phyloP scores from a whole-genome alignment of 331 rosid genomes.

The Rhamnella rubrinervis region DNA sequence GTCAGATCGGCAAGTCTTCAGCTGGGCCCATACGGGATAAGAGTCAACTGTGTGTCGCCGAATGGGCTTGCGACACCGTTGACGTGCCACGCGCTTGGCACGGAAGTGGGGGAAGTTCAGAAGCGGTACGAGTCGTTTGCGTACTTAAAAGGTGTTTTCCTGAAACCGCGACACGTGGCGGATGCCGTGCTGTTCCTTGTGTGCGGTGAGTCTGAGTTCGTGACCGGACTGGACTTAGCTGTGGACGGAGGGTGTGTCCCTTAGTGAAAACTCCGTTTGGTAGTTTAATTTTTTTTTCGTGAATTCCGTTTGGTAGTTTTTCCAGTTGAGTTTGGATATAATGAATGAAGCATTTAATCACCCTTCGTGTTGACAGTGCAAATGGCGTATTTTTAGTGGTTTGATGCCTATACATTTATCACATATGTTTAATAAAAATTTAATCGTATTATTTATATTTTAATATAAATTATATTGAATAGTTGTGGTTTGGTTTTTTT shows the following conservation, averaged over 20 bases:
- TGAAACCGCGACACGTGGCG: slow-evolving; percentile 35
- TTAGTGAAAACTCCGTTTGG: too few species aligned
- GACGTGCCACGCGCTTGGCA: not conserved
- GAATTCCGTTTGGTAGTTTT: too few species aligned
- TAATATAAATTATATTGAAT: too few species aligned
- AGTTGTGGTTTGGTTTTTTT: too few species aligned
- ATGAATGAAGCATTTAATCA: too few species aligned
- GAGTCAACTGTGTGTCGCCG: slow-evolving; percentile 61
- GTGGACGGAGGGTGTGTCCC: slow-evolving; percentile 38
- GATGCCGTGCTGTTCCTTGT: slow-evolving; percentile 52
- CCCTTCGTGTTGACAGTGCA: too few species aligned
- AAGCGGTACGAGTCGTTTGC: not conserved
- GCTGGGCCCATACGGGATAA: slow-evolving; percentile 38
- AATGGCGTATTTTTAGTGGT: too few species aligned
- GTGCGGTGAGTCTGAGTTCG: slow-evolving; percentile 37
- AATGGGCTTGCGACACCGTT: slow-evolving; percentile 37
- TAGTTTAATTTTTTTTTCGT: too few species aligned
- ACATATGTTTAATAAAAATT: too few species aligned
- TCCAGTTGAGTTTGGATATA: too few species aligned
- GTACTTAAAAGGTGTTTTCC: slow-evolving; percentile 28
- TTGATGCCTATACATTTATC: too few species aligned
- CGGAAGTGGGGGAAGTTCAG: slow-evolving; percentile 26
- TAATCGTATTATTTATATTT: too few species aligned
- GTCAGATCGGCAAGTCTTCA: slow-evolving; percentile 50
- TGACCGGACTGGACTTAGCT: slow-evolving; percentile 46